Evolutionary conservation across 805 yeast species (phyloP).

Genomic region (Suhomyces vadensis): DNA sequence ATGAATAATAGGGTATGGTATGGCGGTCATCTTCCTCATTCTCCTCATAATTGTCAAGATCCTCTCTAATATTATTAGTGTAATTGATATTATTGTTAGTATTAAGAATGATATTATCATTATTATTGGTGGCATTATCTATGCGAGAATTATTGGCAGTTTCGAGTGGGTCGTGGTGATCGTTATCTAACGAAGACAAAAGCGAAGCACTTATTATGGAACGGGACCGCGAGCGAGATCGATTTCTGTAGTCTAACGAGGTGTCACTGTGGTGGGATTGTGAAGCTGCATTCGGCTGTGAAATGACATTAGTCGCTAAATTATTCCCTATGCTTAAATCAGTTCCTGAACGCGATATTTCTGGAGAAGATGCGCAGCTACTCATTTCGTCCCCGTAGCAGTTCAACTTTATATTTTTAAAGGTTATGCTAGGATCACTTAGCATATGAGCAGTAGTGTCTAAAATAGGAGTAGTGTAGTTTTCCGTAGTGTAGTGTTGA

Average conservation of each 20-base stretch:
- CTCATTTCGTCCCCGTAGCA: conserved; percentile 18
- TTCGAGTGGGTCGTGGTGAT: conserved; percentile 1
- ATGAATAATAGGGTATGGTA: conserved; percentile 34
- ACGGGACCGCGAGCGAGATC: conserved; percentile 13
- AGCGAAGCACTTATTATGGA: conserved; percentile 23
- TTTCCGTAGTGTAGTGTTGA: conserved; percentile 28
- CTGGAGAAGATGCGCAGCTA: neutral
- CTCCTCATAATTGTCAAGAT: conserved; percentile 1
- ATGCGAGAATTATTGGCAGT: too few relatives aligned
- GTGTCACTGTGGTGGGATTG: conserved; percentile 3
- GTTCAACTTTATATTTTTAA: conserved; percentile 24
- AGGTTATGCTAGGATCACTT: conserved; percentile 26
- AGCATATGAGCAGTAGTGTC: conserved; percentile 34
- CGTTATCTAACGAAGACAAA: conserved; percentile 19
- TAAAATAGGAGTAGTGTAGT: conserved; percentile 31
- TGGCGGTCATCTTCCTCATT: conserved; percentile 9
- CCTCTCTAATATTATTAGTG: neutral
- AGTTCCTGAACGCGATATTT: neutral
- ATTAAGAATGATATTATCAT: neutral
- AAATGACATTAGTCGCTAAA: neutral
- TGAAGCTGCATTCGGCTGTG: neutral
- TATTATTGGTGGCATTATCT: neutral
- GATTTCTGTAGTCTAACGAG: conserved; percentile 7
- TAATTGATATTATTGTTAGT: neutral
- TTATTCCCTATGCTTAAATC: neutral